Evolutionary conservation across 2,329 filamentous ascomycete species (phyloP).

Genomic region (Magnaporthiopsis poae): DNA sequence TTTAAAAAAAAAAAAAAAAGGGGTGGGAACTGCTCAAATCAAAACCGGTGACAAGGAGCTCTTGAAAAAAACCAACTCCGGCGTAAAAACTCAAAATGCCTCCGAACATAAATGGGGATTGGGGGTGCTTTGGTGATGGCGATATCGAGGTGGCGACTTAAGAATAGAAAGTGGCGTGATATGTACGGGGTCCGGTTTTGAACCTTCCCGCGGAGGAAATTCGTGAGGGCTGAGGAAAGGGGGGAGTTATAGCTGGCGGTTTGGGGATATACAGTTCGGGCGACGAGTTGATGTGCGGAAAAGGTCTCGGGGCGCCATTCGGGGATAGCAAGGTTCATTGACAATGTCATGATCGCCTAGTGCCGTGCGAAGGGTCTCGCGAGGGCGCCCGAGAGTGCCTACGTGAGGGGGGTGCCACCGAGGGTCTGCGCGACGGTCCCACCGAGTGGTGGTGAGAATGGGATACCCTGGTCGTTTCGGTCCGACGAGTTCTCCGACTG

Average conservation of each 20-base stretch:
- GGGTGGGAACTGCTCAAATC: too few relatives aligned
- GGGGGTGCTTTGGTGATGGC: too few relatives aligned
- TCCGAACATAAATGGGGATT: background rate
- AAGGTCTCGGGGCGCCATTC: background rate
- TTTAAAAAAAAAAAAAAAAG: background rate
- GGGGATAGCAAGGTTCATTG: background rate
- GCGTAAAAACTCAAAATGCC: background rate
- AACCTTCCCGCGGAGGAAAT: background rate
- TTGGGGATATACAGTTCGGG: background rate
- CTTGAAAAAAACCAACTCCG: too few relatives aligned
- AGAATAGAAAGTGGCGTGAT: background rate
- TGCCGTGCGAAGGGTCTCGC: background rate
- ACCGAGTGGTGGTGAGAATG: background rate
- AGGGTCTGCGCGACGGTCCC: background rate
- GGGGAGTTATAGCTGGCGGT: background rate
- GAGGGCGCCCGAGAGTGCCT: background rate
- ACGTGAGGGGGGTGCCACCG: background rate
- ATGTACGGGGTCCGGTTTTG: background rate
- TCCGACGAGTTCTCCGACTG: conserved; percentile 6
- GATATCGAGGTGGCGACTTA: background rate
- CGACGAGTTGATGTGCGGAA: background rate
- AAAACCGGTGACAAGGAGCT: too few relatives aligned
- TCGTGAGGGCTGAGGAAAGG: background rate
- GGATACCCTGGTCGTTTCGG: conserved; percentile 1
- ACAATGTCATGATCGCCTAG: background rate